phyloP scores from a whole-genome alignment of 2,329 filamentous ascomycete species.

The Podosphaera xanthii region DNA sequence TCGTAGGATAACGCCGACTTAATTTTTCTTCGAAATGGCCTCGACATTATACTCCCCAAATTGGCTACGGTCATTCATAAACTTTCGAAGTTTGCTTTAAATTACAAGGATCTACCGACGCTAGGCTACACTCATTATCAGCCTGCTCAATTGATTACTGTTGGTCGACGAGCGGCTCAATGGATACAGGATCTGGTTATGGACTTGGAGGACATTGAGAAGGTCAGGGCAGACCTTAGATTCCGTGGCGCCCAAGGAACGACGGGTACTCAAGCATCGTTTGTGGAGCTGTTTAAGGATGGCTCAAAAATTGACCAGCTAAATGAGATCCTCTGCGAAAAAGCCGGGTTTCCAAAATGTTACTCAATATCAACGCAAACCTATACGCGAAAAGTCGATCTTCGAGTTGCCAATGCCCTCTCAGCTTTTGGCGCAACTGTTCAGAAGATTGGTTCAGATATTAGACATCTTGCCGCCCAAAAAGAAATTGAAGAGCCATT shows the following conservation, averaged over 20 bases:
- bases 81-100: slow-evolving; percentile 44
- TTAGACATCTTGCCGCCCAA: slow-evolving; percentile 47
- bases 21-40: slow-evolving; percentile 46
- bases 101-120: slow-evolving; percentile 50
- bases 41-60: slow-evolving; percentile 57
- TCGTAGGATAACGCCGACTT: slow-evolving; percentile 45
- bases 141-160: slow-evolving; percentile 16
- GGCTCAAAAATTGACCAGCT: slow-evolving; percentile 27
- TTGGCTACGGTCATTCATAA: slow-evolving; percentile 59
- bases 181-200: slow-evolving; percentile 59
- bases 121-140: slow-evolving; percentile 24
- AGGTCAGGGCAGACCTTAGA: slow-evolving; percentile 40
- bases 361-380: slow-evolving; percentile 38
- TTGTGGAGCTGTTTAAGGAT: slow-evolving; percentile 26
- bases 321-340: slow-evolving; percentile 31
- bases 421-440: slow-evolving; percentile 58
- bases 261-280: slow-evolving; percentile 42
- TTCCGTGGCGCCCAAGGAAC: slow-evolving; percentile 46
- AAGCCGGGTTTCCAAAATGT: slow-evolving; percentile 27
- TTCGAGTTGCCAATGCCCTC: slow-evolving; percentile 60
- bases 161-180: slow-evolving; percentile 27
- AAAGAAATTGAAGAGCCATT: slow-evolving; percentile 79
- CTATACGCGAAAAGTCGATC: slow-evolving; percentile 63
- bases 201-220: slow-evolving; percentile 53
- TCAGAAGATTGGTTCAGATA: slow-evolving; percentile 50